Evolutionary conservation across 73 alveolate genomes (phyloP).

Genomic region (Paramecium tetraurelia): DNA sequence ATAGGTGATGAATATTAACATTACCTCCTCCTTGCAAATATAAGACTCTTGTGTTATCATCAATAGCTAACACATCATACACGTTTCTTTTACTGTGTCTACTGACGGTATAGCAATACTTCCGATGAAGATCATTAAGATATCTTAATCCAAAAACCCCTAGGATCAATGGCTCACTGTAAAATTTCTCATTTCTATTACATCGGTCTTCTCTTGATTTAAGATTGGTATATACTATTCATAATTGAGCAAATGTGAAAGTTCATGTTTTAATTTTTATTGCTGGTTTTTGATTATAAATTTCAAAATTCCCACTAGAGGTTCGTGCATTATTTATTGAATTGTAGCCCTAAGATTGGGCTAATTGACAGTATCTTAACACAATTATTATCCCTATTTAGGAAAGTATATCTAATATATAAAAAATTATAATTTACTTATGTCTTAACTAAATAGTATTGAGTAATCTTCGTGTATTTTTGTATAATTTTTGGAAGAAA

Average conservation of each 20-base stretch:
- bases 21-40: conserved; percentile 9
- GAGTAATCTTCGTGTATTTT: neutral
- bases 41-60: neutral
- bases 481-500: neutral
- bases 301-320: neutral
- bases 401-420: conserved; percentile 20
- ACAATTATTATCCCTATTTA: neutral
- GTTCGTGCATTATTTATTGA: neutral
- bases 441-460: neutral
- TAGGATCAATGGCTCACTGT: neutral
- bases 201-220: conserved; percentile 33
- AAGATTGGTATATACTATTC: neutral
- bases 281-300: neutral
- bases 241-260: neutral
- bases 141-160: neutral
- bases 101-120: neutral
- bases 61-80: neutral
- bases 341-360: neutral
- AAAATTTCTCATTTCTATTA: conserved; percentile 31
- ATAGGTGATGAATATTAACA: neutral
- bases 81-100: neutral
- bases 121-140: conserved; percentile 11
- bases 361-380: neutral
- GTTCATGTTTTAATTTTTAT: neutral
- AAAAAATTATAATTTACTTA: neutral